Evolutionary conservation across 768 basidiomycete species (phyloP).

Genomic region (Podaxis rugospora): DNA sequence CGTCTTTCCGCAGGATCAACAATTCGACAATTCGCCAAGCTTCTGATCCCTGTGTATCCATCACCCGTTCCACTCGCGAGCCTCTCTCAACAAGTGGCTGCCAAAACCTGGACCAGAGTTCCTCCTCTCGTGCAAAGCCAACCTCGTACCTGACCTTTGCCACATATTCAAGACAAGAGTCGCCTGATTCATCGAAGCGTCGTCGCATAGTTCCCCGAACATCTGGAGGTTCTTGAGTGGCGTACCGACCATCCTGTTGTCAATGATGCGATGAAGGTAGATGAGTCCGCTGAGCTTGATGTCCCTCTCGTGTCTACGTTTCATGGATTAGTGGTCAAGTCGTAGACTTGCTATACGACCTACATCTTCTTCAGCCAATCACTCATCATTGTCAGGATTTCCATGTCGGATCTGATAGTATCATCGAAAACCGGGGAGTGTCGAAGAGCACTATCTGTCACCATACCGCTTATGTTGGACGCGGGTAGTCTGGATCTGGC

Average conservation of each 20-base stretch:
- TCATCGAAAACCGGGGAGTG: constrained; percentile 31
- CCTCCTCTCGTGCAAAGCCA: constrained; percentile 35
- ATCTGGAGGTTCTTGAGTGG: constrained; percentile 9
- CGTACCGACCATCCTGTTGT: constrained; percentile 13
- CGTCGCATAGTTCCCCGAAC: constrained; percentile 16
- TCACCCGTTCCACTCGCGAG: constrained; percentile 22
- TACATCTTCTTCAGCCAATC: constrained; percentile 14
- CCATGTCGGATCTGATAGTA: constrained; percentile 19
- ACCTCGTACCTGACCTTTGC: constrained; percentile 26
- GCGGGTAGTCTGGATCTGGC: constrained; percentile 26
- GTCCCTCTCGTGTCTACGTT: constrained; percentile 7
- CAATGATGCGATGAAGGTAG: constrained; percentile 15
- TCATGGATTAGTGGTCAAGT: background rate
- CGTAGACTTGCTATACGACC: background rate
- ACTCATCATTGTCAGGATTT: constrained; percentile 10
- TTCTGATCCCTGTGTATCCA: constrained; percentile 11
- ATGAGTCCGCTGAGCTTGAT: constrained; percentile 12
- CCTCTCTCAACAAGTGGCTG: constrained; percentile 43
- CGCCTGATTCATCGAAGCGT: constrained; percentile 12
- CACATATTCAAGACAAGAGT: constrained; percentile 16
- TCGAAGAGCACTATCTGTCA: constrained; percentile 34
- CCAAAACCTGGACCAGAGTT: constrained; percentile 42
- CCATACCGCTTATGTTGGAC: constrained; percentile 16
- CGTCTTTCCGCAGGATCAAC: constrained; percentile 12
- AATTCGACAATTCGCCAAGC: constrained; percentile 23